Conservation (phyloP, 169 alveolate species). For the Plasmodium malariae region DNA sequence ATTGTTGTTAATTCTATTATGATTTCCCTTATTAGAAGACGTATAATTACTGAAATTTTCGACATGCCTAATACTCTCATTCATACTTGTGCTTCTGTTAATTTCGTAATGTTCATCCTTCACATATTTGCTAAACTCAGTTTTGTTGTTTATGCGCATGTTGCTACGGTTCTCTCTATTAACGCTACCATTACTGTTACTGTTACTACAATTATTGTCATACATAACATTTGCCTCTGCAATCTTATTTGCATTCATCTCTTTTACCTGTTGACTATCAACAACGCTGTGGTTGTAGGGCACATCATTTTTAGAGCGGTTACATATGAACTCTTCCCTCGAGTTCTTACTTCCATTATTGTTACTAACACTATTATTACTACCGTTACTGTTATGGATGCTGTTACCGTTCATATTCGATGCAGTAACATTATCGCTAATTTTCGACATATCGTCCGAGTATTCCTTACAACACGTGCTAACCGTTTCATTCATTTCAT, state of each 20-base stretch:
- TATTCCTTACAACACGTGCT: slow-evolving; percentile 16
- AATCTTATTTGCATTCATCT: neutral
- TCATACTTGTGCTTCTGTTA: neutral
- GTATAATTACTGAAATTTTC: neutral
- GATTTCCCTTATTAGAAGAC: too few relatives aligned
- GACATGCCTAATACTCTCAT: neutral
- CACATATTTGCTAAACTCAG: neutral
- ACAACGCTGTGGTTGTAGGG: neutral
- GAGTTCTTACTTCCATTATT: too few relatives aligned
- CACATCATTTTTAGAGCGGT: neutral
- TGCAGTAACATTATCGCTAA: neutral
- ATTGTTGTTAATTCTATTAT: neutral
- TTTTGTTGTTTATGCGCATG: neutral
- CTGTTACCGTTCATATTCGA: neutral
- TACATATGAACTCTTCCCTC: neutral
- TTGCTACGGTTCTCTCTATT: neutral
- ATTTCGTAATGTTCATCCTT: neutral
- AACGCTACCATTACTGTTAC: neutral
- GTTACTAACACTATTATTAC: too few relatives aligned
- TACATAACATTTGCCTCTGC: neutral
- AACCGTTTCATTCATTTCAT: neutral
- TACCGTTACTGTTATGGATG: too few relatives aligned
- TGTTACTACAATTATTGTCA: neutral
- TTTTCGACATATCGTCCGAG: slow-evolving; percentile 4
- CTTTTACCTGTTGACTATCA: neutral